phyloP scores from a whole-genome alignment of 306 rosid species.

The Cucumis hystrix region DNA sequence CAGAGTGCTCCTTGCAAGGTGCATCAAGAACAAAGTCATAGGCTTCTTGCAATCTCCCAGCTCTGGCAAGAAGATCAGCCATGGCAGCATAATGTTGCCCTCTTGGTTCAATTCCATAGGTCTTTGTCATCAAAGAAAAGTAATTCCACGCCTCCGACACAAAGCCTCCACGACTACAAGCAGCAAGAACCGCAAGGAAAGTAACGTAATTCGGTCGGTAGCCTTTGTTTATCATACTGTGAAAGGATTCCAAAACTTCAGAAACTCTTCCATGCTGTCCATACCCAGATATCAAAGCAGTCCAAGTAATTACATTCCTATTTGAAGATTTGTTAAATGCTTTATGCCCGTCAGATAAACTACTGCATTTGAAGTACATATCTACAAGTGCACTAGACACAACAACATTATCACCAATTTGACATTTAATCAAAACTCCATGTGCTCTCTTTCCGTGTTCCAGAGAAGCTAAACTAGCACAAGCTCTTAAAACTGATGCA shows the following conservation, averaged over 20 bases:
- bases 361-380: slow-evolving; percentile 71
- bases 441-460: slow-evolving; percentile 59
- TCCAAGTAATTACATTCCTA: slow-evolving; percentile 65
- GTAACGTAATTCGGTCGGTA: slow-evolving; percentile 59
- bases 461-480: slow-evolving; percentile 52
- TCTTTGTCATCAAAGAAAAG: slow-evolving; percentile 54
- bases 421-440: slow-evolving; percentile 47
- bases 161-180: slow-evolving; percentile 72
- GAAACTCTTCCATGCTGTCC: slow-evolving; percentile 55
- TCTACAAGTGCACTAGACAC: slow-evolving; percentile 60
- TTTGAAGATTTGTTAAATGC: slow-evolving; percentile 39
- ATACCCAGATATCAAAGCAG: slow-evolving; percentile 57
- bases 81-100: slow-evolving; percentile 61
- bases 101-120: slow-evolving; percentile 48
- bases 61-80: slow-evolving; percentile 60
- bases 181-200: slow-evolving; percentile 68
- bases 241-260: slow-evolving; percentile 49
- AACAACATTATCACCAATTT: slow-evolving; percentile 39
- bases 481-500: slow-evolving; percentile 65
- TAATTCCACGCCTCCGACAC: slow-evolving; percentile 45
- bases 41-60: slow-evolving; percentile 52
- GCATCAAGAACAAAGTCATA: slow-evolving; percentile 39
- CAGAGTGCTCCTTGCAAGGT: slow-evolving; percentile 54
- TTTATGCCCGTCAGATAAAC: slow-evolving; percentile 33
- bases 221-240: slow-evolving; percentile 49